phyloP scores from a whole-genome alignment of 352 stramenopile species.

The Globisporangium nunn region DNA sequence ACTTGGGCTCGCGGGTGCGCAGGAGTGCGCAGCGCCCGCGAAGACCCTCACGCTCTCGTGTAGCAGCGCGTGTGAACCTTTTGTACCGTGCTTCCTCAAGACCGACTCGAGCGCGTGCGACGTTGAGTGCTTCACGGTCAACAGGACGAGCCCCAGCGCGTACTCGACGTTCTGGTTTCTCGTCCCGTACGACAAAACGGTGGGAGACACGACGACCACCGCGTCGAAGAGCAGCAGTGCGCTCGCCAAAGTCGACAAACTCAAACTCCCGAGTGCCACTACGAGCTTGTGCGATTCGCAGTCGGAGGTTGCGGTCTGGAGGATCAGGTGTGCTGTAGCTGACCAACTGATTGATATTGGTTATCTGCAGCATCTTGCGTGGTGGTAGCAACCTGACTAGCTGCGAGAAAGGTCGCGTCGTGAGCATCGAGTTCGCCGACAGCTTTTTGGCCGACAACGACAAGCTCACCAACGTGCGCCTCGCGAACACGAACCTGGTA shows the following conservation, averaged over 20 bases:
- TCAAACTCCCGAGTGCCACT: slow-evolving; percentile 19
- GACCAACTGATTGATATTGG: background rate
- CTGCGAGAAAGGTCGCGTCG: slow-evolving; percentile 37
- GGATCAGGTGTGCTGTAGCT: background rate
- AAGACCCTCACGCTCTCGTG: slow-evolving; percentile 14
- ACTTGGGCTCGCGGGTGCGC: background rate
- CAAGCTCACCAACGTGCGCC: slow-evolving; percentile 28
- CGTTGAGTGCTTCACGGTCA: slow-evolving; percentile 37
- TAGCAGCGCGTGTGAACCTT: slow-evolving; percentile 1
- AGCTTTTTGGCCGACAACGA: slow-evolving; percentile 20
- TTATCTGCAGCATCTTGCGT: slow-evolving; percentile 25
- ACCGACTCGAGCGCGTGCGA: slow-evolving; percentile 18
- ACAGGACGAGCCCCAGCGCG: slow-evolving; percentile 10
- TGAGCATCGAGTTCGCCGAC: slow-evolving; percentile 25
- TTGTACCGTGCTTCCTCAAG: slow-evolving; percentile 9
- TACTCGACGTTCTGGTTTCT: slow-evolving; percentile 47
- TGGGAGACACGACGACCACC: slow-evolving; percentile 12
- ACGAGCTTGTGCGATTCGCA: slow-evolving; percentile 16
- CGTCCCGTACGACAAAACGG: slow-evolving; percentile 33
- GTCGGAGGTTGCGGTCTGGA: too few species aligned
- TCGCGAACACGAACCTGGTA: slow-evolving; percentile 13
- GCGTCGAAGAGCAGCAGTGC: slow-evolving; percentile 11
- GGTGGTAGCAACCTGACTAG: slow-evolving; percentile 26
- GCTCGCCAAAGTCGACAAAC: slow-evolving; percentile 19
- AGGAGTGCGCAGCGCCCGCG: background rate